Evolutionary conservation across 768 basidiomycete genomes (phyloP).

Genomic region (Suillus weaverae): DNA sequence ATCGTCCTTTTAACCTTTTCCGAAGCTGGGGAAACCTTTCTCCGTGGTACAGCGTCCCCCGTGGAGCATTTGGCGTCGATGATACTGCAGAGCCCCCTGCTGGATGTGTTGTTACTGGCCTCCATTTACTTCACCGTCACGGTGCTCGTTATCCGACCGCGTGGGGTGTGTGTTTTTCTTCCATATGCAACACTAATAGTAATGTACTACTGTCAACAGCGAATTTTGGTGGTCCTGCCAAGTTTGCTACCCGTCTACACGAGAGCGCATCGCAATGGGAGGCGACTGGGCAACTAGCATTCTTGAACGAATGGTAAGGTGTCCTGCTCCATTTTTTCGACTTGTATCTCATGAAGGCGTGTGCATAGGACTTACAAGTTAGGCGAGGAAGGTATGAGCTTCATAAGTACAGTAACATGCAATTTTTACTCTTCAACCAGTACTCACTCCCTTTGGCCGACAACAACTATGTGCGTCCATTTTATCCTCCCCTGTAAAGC

Average conservation of each 20-base stretch:
- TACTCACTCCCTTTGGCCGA: constrained; percentile 88
- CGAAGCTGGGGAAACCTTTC: constrained; percentile 82
- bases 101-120: constrained; percentile 66
- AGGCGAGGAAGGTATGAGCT: constrained; percentile 70
- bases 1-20: constrained; percentile 61
- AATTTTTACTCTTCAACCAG: constrained; percentile 31
- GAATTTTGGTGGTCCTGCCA: constrained; percentile 61
- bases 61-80: constrained; percentile 68
- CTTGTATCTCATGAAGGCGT: background rate
- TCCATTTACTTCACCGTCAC: constrained; percentile 82
- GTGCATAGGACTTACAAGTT: constrained; percentile 79
- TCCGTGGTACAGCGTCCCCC: constrained; percentile 79
- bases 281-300: constrained; percentile 62
- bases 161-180: constrained; percentile 46
- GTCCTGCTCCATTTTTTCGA: constrained; percentile 2
- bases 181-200: background rate
- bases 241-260: constrained; percentile 56
- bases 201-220: constrained; percentile 35
- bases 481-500: background rate
- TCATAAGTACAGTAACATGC: background rate
- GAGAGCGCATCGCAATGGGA: constrained; percentile 57
- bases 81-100: constrained; percentile 69
- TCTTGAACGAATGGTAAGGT: constrained; percentile 79
- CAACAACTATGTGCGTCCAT: constrained; percentile 71
- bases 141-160: constrained; percentile 76